phyloP scores from a whole-genome alignment of 768 basidiomycete genomes.

The Lactarius hatsudake region DNA sequence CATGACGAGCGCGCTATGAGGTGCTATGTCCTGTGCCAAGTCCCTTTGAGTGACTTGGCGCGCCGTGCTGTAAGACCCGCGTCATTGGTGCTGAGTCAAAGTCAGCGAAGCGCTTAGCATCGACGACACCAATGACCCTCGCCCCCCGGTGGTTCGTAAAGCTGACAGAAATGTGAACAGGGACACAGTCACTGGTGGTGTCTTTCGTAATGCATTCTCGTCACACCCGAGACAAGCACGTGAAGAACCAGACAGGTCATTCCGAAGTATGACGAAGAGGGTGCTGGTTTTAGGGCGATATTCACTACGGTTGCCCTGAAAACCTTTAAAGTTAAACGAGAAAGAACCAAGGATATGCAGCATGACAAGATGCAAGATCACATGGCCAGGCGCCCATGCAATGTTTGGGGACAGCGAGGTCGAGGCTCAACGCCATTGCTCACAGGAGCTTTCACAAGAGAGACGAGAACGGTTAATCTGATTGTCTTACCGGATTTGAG shows the following conservation, averaged over 20 bases:
- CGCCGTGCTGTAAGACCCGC: background rate
- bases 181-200: background rate
- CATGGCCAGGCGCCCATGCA: background rate
- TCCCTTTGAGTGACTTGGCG: background rate
- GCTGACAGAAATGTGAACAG: background rate
- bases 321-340: background rate
- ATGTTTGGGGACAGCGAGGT: background rate
- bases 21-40: background rate
- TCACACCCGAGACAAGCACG: background rate
- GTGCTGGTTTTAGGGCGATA: background rate
- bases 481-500: background rate
- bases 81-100: constrained; percentile 13
- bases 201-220: background rate
- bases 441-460: background rate
- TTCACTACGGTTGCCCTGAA: background rate
- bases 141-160: background rate
- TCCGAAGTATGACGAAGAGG: background rate
- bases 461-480: background rate
- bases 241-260: background rate
- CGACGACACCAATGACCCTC: background rate
- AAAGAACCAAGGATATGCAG: background rate
- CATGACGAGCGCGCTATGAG: background rate
- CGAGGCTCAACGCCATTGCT: background rate
- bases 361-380: background rate
- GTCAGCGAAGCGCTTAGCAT: background rate